Conservation (phyloP, 2,329 filamentous ascomycete genomes). For the Colletotrichum sp. region DNA sequence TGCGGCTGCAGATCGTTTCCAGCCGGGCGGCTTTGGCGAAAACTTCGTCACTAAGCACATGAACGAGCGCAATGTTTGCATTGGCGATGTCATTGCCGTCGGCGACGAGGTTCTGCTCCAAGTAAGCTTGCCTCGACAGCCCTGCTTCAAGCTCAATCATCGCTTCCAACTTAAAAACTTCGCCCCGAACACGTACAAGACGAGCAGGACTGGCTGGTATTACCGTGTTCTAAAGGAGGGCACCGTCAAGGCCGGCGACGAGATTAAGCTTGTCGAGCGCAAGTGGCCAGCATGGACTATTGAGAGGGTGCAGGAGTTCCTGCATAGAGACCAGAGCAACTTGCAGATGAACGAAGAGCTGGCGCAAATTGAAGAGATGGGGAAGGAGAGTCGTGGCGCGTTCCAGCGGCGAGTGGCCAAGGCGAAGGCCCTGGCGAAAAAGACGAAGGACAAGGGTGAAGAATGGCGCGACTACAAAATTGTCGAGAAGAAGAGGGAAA, state of each 20-base stretch:
- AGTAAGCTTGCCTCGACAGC: slow-evolving; percentile 65
- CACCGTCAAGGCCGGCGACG: slow-evolving; percentile 58
- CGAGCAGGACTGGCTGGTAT: slow-evolving; percentile 68
- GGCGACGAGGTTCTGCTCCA: slow-evolving; percentile 58
- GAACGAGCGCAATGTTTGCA: slow-evolving; percentile 70
- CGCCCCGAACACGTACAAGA: slow-evolving; percentile 60
- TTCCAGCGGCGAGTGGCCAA: slow-evolving; percentile 59
- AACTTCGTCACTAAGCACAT: slow-evolving; percentile 63
- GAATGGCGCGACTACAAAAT: slow-evolving; percentile 53
- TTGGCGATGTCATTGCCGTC: slow-evolving; percentile 64
- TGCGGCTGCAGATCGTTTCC: slow-evolving; percentile 53
- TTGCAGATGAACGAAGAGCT: slow-evolving; percentile 57
- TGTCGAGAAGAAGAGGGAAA: slow-evolving; percentile 55
- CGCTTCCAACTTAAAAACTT: slow-evolving; percentile 69
- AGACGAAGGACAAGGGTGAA: slow-evolving; percentile 31
- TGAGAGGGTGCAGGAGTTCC: slow-evolving; percentile 65
- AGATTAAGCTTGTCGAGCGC: slow-evolving; percentile 60
- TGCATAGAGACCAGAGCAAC: slow-evolving; percentile 60
- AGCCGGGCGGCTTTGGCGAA: slow-evolving; percentile 67
- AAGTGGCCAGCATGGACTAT: slow-evolving; percentile 66
- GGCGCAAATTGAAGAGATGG: slow-evolving; percentile 53
- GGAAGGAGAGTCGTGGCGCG: slow-evolving; percentile 49
- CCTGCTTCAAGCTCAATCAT: slow-evolving; percentile 74
- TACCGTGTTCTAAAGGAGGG: slow-evolving; percentile 66
- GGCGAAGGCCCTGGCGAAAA: slow-evolving; percentile 33